Conservation (phyloP, 495 filamentous ascomycete genomes). For the Elaphomyces granulatus region DNA sequence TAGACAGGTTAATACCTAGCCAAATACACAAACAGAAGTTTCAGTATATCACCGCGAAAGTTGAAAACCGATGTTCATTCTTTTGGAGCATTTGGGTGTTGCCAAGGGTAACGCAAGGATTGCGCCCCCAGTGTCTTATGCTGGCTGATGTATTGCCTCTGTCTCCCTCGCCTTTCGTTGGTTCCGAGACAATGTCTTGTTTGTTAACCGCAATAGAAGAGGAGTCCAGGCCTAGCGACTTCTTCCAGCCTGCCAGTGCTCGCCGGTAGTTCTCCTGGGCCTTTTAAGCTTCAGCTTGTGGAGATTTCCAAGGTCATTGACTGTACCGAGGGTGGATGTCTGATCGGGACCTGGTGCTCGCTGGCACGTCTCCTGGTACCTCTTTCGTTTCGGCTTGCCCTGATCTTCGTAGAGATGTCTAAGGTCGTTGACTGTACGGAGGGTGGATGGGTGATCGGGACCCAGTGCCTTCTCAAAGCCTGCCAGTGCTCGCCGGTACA, state of each 20-base stretch:
- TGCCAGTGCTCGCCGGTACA: slow-evolving; percentile 19
- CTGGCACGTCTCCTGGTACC: slow-evolving; percentile 23
- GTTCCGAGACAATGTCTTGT: too few relatives aligned
- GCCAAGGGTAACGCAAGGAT: too few relatives aligned
- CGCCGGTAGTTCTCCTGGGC: slow-evolving; percentile 24
- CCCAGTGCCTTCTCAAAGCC: slow-evolving; percentile 23
- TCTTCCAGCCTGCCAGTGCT: slow-evolving; percentile 19
- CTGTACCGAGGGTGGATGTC: slow-evolving; percentile 15
- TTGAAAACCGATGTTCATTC: too few relatives aligned
- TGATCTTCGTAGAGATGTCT: slow-evolving; percentile 18
- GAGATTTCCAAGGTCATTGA: slow-evolving; percentile 24
- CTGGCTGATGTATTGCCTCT: too few relatives aligned
- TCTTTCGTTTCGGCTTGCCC: slow-evolving; percentile 25
- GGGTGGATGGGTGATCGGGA: slow-evolving; percentile 20
- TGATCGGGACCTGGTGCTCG: slow-evolving; percentile 20
- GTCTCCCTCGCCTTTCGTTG: too few relatives aligned
- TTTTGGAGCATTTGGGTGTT: too few relatives aligned
- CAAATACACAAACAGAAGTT: too few relatives aligned
- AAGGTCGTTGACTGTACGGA: slow-evolving; percentile 22
- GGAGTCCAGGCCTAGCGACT: slow-evolving; percentile 21
- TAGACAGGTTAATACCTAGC: too few relatives aligned
- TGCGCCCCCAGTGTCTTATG: too few relatives aligned
- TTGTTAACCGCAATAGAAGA: too few relatives aligned
- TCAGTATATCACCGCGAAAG: too few relatives aligned
- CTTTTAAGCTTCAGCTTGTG: slow-evolving; percentile 22